Evolutionary conservation across 2,329 filamentous ascomycete species (phyloP), one percentile per base, ranked within the genome.

Genomic region (Colletotrichum falcatum): DNA sequence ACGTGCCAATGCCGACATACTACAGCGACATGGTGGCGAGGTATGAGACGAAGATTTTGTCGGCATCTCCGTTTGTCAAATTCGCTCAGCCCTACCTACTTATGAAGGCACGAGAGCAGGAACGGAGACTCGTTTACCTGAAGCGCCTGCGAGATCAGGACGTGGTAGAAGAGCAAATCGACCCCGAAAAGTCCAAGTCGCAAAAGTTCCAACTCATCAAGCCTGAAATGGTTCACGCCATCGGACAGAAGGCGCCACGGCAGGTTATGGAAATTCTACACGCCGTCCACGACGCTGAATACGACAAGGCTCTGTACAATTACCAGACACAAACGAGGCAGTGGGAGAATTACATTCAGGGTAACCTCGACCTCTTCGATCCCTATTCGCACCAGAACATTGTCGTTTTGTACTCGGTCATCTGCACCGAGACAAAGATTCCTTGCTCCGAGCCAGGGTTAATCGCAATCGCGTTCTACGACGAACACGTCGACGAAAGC

Each of bases 301-400:
- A 98, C 76, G 95, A 99, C 79, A 97, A 96, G 80, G 95, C 95
- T 1, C 83, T 97, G 42, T 94, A 98, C 81, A 94, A 95, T 75
- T 99, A 98, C 78, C 90, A 94, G 79, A 98, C 94, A 0, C 95
- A 98, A 78, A 97, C 94, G 66, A 90, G 94, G 37, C 95, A 98
- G 75, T 99, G 96, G 96, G 96, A 99, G 78, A 93, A 94, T 35
- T 97, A 97, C 76, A 91, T 98, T 28, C 91, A 95, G 61, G 94
- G 94, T 18, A 97, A 96, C 74, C 85, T 92, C 39, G 92, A 97
- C 76, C 86, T 98, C 1, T 99, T 98, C 75, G 94, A 99, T 77
- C 96, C 97, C 0, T 96, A 94, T 77, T 93, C 94, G 0, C 97
- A 99, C 77, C 96, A 99, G 77, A 97, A 96, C 77, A 98, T 99